These are phyloP conservation scores for Populus hybrid DNA, from an alignment of 441 rosid species.

Conservation along the genomic window DNA sequence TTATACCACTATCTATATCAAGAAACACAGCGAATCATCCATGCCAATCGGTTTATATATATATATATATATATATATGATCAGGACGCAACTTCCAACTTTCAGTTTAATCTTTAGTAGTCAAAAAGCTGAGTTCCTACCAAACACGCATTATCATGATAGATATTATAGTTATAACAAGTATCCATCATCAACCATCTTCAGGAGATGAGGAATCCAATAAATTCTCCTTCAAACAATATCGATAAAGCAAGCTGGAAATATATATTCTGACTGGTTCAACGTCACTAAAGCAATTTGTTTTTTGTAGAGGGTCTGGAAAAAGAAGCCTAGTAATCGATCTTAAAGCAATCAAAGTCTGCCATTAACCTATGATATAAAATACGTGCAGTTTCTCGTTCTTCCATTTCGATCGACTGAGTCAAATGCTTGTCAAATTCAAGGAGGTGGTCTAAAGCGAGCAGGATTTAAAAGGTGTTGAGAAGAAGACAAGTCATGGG, in stretches of 20 bases:
- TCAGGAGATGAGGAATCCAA: not conserved
- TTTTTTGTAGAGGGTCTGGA: not conserved
- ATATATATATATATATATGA: no score
- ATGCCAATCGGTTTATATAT: no score
- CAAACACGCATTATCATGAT: no score
- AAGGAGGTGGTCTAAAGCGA: conserved; percentile 44
- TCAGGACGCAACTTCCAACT: no score
- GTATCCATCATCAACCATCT: not conserved
- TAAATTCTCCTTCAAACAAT: not conserved
- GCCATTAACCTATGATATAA: not conserved
- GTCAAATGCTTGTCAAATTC: conserved; percentile 44
- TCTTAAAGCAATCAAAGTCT: not conserved
- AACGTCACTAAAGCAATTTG: not conserved
- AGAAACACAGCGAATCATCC: no score
- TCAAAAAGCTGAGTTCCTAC: not conserved
- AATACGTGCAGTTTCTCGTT: not conserved
- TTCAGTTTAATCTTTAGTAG: no score
- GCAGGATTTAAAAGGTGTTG: conserved; percentile 33
- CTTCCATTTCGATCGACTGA: not conserved
- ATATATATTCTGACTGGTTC: no score
- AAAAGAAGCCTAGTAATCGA: not conserved
- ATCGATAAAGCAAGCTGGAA: not conserved
- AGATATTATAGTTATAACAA: no score
- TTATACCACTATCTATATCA: no score
- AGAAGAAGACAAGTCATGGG: conserved; percentile 55